Percentiles rank a stretch among this genome's conserved stretches.
Conservation (phyloP, 768 basidiomycete genomes). For the Tylopilus subfusipes region DNA sequence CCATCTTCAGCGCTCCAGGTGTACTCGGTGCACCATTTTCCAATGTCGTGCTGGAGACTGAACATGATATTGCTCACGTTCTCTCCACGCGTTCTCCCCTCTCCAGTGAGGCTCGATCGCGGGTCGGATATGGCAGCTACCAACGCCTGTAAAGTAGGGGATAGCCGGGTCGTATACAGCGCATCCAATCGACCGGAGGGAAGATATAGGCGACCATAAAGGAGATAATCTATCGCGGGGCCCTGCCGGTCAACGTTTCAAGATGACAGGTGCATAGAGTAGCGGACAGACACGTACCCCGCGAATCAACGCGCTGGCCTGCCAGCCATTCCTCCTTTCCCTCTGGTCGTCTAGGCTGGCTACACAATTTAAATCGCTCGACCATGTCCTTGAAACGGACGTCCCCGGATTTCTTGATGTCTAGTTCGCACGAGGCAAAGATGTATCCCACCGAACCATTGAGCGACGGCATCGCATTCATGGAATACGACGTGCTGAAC, state of each 20-base stretch:
- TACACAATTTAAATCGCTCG: slow-evolving; percentile 82
- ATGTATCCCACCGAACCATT: slow-evolving; percentile 93
- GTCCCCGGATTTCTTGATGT: slow-evolving; percentile 63
- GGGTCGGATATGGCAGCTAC: slow-evolving; percentile 87
- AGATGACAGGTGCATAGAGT: slow-evolving; percentile 1
- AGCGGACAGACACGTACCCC: slow-evolving; percentile 49
- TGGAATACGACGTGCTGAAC: slow-evolving; percentile 88
- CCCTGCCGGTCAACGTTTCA: slow-evolving; percentile 22
- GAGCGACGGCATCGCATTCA: slow-evolving; percentile 89
- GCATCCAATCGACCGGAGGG: slow-evolving; percentile 88
- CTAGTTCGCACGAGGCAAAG: slow-evolving; percentile 82
- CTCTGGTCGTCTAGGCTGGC: slow-evolving; percentile 77
- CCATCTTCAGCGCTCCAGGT: slow-evolving; percentile 92
- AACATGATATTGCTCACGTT: slow-evolving; percentile 72
- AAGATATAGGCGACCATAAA: slow-evolving; percentile 89
- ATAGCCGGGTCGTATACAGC: slow-evolving; percentile 77
- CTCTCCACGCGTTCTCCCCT: slow-evolving; percentile 40
- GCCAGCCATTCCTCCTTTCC: slow-evolving; percentile 77
- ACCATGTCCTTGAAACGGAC: slow-evolving; percentile 86
- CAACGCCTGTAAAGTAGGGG: slow-evolving; percentile 74
- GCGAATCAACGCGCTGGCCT: slow-evolving; percentile 71
- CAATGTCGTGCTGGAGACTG: slow-evolving; percentile 87
- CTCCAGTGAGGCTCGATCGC: slow-evolving; percentile 43
- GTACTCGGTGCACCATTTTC: slow-evolving; percentile 91
- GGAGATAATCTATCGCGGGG: slow-evolving; percentile 69